A percentile compares a stretch with the other conserved stretches of the same genome.
Conservation (phyloP, 2,329 filamentous ascomycete species). For the Nigrograna mackinnonii region DNA sequence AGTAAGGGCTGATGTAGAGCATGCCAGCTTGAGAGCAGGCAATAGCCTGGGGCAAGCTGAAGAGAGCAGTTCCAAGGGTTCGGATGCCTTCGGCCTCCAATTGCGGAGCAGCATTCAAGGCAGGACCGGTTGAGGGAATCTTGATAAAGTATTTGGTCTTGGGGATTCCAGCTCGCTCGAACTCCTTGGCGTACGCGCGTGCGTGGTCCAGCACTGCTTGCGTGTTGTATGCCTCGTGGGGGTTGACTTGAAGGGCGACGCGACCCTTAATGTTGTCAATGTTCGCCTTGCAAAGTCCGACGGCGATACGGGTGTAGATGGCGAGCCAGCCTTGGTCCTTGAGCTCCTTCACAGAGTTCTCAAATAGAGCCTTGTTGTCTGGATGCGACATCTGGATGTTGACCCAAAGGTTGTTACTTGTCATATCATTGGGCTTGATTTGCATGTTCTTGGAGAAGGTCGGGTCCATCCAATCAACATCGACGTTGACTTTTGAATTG, state of each 20-base stretch:
- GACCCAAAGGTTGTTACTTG: slow-evolving; percentile 55
- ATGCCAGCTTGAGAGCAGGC: slow-evolving; percentile 53
- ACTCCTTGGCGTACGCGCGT: slow-evolving; percentile 51
- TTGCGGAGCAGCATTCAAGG: slow-evolving; percentile 49
- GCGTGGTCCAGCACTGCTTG: slow-evolving; percentile 52
- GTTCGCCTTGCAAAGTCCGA: slow-evolving; percentile 52
- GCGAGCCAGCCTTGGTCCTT: slow-evolving; percentile 52
- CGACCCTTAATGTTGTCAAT: slow-evolving; percentile 52
- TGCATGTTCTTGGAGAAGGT: slow-evolving; percentile 52
- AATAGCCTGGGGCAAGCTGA: slow-evolving; percentile 54
- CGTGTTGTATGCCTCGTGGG: slow-evolving; percentile 51
- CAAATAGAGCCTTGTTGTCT: slow-evolving; percentile 49
- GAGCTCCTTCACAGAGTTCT: slow-evolving; percentile 47
- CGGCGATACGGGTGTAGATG: slow-evolving; percentile 55
- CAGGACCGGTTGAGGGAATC: slow-evolving; percentile 54
- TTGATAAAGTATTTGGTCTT: slow-evolving; percentile 56
- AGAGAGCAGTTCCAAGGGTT: slow-evolving; percentile 53
- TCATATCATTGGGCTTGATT: slow-evolving; percentile 52
- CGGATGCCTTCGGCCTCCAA: slow-evolving; percentile 50
- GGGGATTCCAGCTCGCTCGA: slow-evolving; percentile 48
- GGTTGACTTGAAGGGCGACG: slow-evolving; percentile 54
- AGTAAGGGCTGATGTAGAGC: slow-evolving; percentile 56
- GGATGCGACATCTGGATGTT: slow-evolving; percentile 50
- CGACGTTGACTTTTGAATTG: slow-evolving; percentile 52
- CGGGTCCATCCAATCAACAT: slow-evolving; percentile 58